These are phyloP conservation scores for Cladosporium colombiae DNA, from an alignment of 2,329 filamentous ascomycete genomes.

Conservation along the genomic window DNA sequence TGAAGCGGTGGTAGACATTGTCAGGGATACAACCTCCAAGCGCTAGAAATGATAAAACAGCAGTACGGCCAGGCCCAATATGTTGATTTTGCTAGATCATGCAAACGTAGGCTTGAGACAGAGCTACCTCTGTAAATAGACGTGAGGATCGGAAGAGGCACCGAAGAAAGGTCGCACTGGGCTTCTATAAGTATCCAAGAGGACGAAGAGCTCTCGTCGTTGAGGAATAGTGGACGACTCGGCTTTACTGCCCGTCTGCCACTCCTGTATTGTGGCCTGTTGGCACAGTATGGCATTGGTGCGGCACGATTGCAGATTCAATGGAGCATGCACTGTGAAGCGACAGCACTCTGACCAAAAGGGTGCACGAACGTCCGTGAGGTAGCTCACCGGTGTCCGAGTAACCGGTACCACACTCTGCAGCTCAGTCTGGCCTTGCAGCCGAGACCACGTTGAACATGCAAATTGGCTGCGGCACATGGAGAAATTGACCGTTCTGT, in stretches of 20 bases:
- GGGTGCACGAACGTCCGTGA: background rate
- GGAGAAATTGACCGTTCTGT: background rate
- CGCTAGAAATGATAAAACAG: background rate
- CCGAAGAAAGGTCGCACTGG: conserved; percentile 5
- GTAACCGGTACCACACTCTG: conserved; percentile 1
- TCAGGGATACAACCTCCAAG: background rate
- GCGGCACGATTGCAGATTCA: background rate
- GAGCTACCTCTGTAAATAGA: background rate
- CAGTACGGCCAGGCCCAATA: conserved; percentile 2
- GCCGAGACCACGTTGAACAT: background rate
- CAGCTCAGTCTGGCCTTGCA: conserved; percentile 10
- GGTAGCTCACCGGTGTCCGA: conserved; percentile 6
- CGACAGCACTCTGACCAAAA: background rate
- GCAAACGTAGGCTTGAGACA: background rate
- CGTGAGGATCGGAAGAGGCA: background rate
- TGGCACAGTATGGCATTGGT: background rate
- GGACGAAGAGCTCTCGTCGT: background rate
- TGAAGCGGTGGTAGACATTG: conserved; percentile 12
- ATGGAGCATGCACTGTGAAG: conserved; percentile 3
- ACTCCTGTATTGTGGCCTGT: conserved; percentile 1
- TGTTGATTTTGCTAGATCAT: conserved; percentile 1
- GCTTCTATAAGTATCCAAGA: background rate
- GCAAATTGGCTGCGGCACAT: conserved; percentile 1
- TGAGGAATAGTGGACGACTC: background rate
- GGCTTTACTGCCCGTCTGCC: background rate